Percentiles rank a stretch among this genome's conserved stretches.
These are phyloP conservation scores for Starmerella floris DNA, from an alignment of 805 yeast genomes.

Conservation along the genomic window DNA sequence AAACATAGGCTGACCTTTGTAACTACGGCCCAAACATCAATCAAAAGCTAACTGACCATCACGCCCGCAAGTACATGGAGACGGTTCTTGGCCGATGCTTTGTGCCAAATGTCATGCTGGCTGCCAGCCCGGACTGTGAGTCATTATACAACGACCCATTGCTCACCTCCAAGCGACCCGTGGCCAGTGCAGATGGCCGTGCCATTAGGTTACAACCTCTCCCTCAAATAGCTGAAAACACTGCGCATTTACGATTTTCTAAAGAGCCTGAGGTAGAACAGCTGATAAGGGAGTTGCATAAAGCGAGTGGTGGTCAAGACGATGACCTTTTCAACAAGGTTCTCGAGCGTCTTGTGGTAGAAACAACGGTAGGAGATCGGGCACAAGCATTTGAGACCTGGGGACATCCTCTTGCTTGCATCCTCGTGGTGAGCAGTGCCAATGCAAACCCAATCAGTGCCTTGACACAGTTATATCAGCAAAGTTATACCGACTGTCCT, in stretches of 20 bases:
- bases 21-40: too few species aligned
- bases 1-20: too few species aligned
- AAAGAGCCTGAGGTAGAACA: neutral
- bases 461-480: slow-evolving; percentile 40
- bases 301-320: neutral
- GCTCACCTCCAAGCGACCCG: neutral
- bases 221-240: neutral
- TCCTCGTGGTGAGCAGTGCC: slow-evolving; percentile 48
- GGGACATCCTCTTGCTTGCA: slow-evolving; percentile 70
- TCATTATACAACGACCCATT: slow-evolving; percentile 2
- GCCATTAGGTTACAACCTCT: neutral
- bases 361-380: neutral
- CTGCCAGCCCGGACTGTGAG: slow-evolving; percentile 10
- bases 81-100: slow-evolving; percentile 2
- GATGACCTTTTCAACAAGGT: neutral
- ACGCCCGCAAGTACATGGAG: too few species aligned
- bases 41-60: too few species aligned
- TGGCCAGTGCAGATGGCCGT: neutral
- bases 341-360: neutral
- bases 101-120: slow-evolving; percentile 9
- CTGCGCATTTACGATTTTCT: neutral
- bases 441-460: slow-evolving; percentile 49
- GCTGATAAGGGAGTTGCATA: neutral
- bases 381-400: slow-evolving; percentile 52
- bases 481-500: slow-evolving; percentile 29